Percentiles rank a stretch among this genome's conserved stretches.
Conservation (phyloP, 306 rosid species). For the Begonia masoniana region DNA sequence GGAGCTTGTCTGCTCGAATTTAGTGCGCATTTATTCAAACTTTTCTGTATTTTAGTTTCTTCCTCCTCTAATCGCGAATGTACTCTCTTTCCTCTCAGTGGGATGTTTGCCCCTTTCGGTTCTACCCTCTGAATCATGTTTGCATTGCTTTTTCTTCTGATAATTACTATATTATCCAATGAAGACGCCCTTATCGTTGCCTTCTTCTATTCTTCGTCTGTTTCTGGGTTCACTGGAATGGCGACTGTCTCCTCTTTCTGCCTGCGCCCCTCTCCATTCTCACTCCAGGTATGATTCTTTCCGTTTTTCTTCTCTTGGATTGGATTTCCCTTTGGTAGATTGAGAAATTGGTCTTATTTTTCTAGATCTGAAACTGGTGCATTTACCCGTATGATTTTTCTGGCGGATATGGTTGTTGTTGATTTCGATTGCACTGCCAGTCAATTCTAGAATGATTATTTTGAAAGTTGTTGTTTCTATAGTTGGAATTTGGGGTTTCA, state of each 20-base stretch:
- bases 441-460: no score
- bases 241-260: conserved; percentile 47
- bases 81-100: not conserved
- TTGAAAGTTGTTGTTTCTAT: no score
- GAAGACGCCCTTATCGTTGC: conserved; percentile 29
- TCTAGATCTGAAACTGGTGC: not conserved
- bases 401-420: no score
- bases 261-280: conserved; percentile 29
- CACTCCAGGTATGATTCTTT: conserved; percentile 36
- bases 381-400: no score
- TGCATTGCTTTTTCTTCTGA: not conserved
- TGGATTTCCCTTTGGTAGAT: conserved; percentile 12
- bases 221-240: conserved; percentile 16
- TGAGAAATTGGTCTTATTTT: conserved; percentile 9
- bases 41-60: not conserved
- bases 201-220: conserved; percentile 14
- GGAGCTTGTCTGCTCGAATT: not conserved
- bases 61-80: not conserved
- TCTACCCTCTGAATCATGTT: not conserved
- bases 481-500: no score
- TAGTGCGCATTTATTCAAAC: not conserved
- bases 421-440: no score
- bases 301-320: not conserved
- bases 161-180: conserved; percentile 15
- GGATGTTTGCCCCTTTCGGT: conserved; percentile 4